Evolutionary conservation across 352 stramenopile genomes (phyloP).

Genomic region (Pythium dissimile): DNA sequence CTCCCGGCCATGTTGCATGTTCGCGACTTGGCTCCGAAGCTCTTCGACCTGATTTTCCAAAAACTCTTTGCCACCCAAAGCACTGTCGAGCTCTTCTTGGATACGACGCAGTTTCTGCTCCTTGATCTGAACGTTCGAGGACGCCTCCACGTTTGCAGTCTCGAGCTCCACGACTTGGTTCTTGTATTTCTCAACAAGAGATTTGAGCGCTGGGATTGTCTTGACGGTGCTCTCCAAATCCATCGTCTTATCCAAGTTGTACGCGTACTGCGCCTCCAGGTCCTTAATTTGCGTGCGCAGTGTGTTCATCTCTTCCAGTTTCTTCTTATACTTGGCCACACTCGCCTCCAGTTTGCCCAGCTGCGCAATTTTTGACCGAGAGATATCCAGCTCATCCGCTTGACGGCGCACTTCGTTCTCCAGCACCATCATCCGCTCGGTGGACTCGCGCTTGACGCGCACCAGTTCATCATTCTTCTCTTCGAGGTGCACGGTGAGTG

Average conservation of each 20-base stretch:
- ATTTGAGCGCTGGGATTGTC: slow-evolving; percentile 78
- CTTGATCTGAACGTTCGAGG: slow-evolving; percentile 76
- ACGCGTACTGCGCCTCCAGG: slow-evolving; percentile 70
- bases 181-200: slow-evolving; percentile 83
- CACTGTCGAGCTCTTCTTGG: slow-evolving; percentile 85
- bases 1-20: slow-evolving; percentile 42
- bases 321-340: slow-evolving; percentile 84
- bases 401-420: slow-evolving; percentile 86
- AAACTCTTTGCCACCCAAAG: slow-evolving; percentile 78
- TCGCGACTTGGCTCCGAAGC: slow-evolving; percentile 59
- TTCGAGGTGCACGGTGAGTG: slow-evolving; percentile 68
- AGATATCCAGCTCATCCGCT: slow-evolving; percentile 83
- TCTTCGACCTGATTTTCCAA: slow-evolving; percentile 84
- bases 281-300: slow-evolving; percentile 73
- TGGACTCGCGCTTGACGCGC: slow-evolving; percentile 71
- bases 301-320: slow-evolving; percentile 83
- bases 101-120: slow-evolving; percentile 76
- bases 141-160: slow-evolving; percentile 72
- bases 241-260: slow-evolving; percentile 82
- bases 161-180: slow-evolving; percentile 87
- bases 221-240: slow-evolving; percentile 86
- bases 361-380: slow-evolving; percentile 76
- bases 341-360: slow-evolving; percentile 79
- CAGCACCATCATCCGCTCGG: slow-evolving; percentile 70
- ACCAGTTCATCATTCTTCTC: slow-evolving; percentile 74